Base-by-base conservation (phyloP, 2,329 filamentous ascomycete species). In the Thermoascus crustaceus region DNA sequence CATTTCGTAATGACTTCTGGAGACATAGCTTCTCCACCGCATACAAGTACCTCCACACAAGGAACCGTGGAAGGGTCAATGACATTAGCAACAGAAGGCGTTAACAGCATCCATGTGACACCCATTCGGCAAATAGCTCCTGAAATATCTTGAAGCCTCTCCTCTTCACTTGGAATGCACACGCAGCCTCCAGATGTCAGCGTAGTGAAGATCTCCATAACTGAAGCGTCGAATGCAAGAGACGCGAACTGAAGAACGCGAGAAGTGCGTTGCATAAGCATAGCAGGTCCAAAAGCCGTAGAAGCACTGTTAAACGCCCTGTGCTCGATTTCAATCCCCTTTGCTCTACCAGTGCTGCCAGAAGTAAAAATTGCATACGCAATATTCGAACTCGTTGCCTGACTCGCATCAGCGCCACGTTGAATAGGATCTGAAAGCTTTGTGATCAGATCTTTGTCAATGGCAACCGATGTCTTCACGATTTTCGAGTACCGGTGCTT, bases 1-100 rank as follows among this genome's bases (percentile, higher is more conserved):
- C 88, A 94, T 30, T 69, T 71, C 0, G 72, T 67, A 25, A 82
- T 76, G 1, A 94, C 83, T 19, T 76, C 73, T 21, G 76, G 73
- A 0, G 83, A 87, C 61, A 94, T 71, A 2, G 82, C 76, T 57
- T 72, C 69, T 24, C 68, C 69, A 27, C 64, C 66, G 10, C 58
- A 54, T 0, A 61, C 54, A 6, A 72, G 51, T 1, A 59, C 59
- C 38, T 68, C 63, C 34, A 72, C 43, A 4, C 55, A 55, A 38
- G 45, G 66, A 21, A 48, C 66, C 21, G 40, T 60, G 1, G 58
- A 54, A 10, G 63, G 61, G 26, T 63, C 55, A 20, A 67, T 50
- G 7, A 64, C 57, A 17, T 52, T 49, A 7, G 62, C 63, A 26
- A 66, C 55, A 0, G 66, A 63, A 1, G 69, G 68, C 0, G 69